Conservation (phyloP, 768 basidiomycete genomes). For the Nevesoporus exiguus region DNA sequence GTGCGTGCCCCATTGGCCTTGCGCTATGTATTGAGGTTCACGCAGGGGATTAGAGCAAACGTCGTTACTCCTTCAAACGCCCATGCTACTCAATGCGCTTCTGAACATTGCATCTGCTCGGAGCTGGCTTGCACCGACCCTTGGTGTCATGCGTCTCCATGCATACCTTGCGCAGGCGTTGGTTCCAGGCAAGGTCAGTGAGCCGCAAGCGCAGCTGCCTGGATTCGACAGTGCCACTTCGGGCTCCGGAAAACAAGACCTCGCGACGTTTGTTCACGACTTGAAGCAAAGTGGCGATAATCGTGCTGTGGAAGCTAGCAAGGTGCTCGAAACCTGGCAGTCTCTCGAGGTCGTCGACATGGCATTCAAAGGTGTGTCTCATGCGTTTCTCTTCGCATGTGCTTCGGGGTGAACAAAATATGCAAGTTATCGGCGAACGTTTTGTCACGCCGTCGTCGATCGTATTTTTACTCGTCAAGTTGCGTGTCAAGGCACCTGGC, state of each 20-base stretch:
- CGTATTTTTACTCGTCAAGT: conserved; percentile 81
- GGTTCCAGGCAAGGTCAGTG: conserved; percentile 46
- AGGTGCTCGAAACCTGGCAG: conserved; percentile 68
- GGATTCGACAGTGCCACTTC: conserved; percentile 48
- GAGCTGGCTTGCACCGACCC: conserved; percentile 82
- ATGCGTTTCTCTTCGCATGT: not conserved
- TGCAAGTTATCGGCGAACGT: conserved; percentile 83
- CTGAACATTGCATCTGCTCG: conserved; percentile 80
- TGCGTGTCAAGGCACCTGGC: conserved; percentile 64
- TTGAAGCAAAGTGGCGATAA: conserved; percentile 18
- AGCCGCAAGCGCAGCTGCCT: conserved; percentile 73
- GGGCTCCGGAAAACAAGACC: conserved; percentile 21
- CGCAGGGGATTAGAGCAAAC: conserved; percentile 58
- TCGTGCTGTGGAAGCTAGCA: conserved; percentile 35
- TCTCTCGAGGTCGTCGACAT: conserved; percentile 76
- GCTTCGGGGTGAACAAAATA: conserved; percentile 1
- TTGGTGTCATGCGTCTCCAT: conserved; percentile 78
- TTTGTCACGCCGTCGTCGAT: conserved; percentile 85
- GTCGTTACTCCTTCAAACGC: conserved; percentile 65
- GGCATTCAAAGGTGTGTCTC: conserved; percentile 71
- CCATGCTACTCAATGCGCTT: conserved; percentile 72
- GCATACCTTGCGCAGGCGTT: conserved; percentile 83
- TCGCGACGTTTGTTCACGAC: conserved; percentile 14
- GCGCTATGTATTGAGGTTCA: not conserved
- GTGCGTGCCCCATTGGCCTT: conserved; percentile 40